Evolutionary conservation across 2,329 filamentous ascomycete genomes (phyloP).

Genomic region (Alternaria ethzedia): DNA sequence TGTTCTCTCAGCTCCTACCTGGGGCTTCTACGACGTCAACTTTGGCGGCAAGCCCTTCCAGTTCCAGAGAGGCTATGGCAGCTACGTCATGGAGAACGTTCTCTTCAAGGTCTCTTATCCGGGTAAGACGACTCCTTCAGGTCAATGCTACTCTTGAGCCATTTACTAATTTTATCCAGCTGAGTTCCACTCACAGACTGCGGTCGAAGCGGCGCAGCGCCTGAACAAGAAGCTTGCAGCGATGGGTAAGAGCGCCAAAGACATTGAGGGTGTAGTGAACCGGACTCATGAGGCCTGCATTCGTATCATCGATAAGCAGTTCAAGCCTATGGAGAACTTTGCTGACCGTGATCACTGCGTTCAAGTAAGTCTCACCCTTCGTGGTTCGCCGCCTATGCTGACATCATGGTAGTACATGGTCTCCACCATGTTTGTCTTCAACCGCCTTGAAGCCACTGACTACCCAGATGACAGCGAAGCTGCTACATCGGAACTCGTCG

Average conservation of each 20-base stretch:
- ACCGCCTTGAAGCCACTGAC: conserved; percentile 90
- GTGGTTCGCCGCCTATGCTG: conserved; percentile 17
- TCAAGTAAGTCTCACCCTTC: conserved; percentile 60
- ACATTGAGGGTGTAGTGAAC: conserved; percentile 90
- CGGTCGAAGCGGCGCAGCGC: conserved; percentile 91
- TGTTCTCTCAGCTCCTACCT: conserved; percentile 87
- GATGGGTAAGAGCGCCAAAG: conserved; percentile 86
- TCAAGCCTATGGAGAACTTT: conserved; percentile 99
- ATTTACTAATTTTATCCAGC: conserved; percentile 55
- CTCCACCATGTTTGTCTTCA: conserved; percentile 92
- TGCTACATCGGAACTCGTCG: conserved; percentile 85
- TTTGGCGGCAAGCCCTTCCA: conserved; percentile 92
- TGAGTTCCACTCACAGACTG: conserved; percentile 98
- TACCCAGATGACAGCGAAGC: conserved; percentile 94
- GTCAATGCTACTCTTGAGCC: background rate
- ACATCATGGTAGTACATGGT: conserved; percentile 77
- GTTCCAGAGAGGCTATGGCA: conserved; percentile 95
- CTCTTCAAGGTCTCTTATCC: conserved; percentile 99
- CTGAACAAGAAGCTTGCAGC: conserved; percentile 82
- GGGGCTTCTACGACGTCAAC: conserved; percentile 98
- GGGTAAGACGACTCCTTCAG: conserved; percentile 60
- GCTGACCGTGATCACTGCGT: conserved; percentile 99
- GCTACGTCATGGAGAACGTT: conserved; percentile 99
- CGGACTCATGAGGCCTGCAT: conserved; percentile 98
- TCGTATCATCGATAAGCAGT: conserved; percentile 99